These are phyloP conservation scores for Microcyclospora tardicrescens DNA, from an alignment of 2,329 filamentous ascomycete species.

Conservation along the genomic window DNA sequence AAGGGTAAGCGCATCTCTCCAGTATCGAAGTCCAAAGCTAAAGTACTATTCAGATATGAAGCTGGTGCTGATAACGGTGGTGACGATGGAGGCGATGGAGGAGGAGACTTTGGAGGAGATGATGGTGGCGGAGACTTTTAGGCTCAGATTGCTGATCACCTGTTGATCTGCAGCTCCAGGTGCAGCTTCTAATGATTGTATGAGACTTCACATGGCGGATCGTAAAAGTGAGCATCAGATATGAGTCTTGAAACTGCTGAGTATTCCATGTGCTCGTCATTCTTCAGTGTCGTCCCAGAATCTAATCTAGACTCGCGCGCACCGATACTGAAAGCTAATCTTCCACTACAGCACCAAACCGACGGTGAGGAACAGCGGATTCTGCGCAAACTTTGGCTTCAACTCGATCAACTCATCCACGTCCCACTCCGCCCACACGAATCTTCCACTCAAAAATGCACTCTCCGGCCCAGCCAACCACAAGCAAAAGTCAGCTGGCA, in stretches of 20 bases:
- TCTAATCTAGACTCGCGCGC: too few species aligned
- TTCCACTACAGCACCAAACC: constrained; percentile 4
- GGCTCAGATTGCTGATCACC: not conserved
- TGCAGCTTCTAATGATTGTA: too few species aligned
- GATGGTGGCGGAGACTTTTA: constrained; percentile 8
- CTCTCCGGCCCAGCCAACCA: constrained; percentile 29
- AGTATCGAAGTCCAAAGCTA: not conserved
- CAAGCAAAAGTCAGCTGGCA: constrained; percentile 20
- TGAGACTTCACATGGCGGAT: too few species aligned
- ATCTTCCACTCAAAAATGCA: constrained; percentile 27
- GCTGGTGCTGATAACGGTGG: constrained; percentile 15
- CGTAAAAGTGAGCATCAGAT: too few species aligned
- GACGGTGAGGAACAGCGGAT: constrained; percentile 11
- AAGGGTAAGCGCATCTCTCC: constrained; percentile 27
- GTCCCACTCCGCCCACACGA: constrained; percentile 29
- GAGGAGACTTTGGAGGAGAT: not conserved
- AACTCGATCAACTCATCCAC: constrained; percentile 25
- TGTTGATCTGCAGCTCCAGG: too few species aligned
- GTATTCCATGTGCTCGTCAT: too few species aligned
- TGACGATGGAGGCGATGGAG: constrained; percentile 2
- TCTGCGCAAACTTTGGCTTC: constrained; percentile 8
- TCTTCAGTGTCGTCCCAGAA: too few species aligned
- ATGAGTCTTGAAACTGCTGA: too few species aligned
- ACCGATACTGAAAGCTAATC: too few species aligned
- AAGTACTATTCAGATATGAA: constrained; percentile 8